A percentile compares a stretch with the other conserved stretches of the same genome.
These are phyloP conservation scores for Endothia cerciana DNA, from an alignment of 2,329 filamentous ascomycete genomes.

Conservation along the genomic window DNA sequence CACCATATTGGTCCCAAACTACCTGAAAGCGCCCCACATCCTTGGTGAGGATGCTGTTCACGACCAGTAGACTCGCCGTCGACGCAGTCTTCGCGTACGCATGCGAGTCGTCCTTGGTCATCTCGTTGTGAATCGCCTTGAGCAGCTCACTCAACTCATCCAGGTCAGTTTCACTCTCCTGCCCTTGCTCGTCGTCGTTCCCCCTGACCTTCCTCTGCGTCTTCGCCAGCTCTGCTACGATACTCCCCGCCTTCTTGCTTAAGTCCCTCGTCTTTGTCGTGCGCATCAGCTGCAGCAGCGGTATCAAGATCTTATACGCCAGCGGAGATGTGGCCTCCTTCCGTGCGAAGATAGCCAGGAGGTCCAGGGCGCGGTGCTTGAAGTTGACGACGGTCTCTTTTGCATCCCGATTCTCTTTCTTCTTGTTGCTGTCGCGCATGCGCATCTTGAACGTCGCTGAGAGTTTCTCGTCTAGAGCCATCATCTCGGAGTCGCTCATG, in stretches of 20 bases:
- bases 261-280: slow-evolving; percentile 79
- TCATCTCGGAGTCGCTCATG: slow-evolving; percentile 97
- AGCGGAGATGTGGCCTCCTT: slow-evolving; percentile 72
- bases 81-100: slow-evolving; percentile 77
- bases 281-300: slow-evolving; percentile 75
- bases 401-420: slow-evolving; percentile 84
- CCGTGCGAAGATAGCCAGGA: slow-evolving; percentile 83
- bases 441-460: slow-evolving; percentile 83
- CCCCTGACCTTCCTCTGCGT: slow-evolving; percentile 61
- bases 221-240: slow-evolving; percentile 74
- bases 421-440: slow-evolving; percentile 72
- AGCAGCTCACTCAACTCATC: slow-evolving; percentile 59
- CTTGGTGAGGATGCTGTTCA: slow-evolving; percentile 61
- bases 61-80: slow-evolving; percentile 69
- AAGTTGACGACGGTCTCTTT: slow-evolving; percentile 90
- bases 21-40: slow-evolving; percentile 38
- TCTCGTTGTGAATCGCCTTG: slow-evolving; percentile 69
- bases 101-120: slow-evolving; percentile 64
- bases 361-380: slow-evolving; percentile 89
- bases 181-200: slow-evolving; percentile 48
- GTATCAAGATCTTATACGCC: slow-evolving; percentile 71
- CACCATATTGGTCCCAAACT: slow-evolving; percentile 52
- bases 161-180: slow-evolving; percentile 33
- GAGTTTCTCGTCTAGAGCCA: slow-evolving; percentile 81
- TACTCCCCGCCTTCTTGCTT: slow-evolving; percentile 70